Evolutionary conservation across 371 early-diverging fungal genomes (phyloP).

Genomic region (Rhizoclosmatium hyalinum): DNA sequence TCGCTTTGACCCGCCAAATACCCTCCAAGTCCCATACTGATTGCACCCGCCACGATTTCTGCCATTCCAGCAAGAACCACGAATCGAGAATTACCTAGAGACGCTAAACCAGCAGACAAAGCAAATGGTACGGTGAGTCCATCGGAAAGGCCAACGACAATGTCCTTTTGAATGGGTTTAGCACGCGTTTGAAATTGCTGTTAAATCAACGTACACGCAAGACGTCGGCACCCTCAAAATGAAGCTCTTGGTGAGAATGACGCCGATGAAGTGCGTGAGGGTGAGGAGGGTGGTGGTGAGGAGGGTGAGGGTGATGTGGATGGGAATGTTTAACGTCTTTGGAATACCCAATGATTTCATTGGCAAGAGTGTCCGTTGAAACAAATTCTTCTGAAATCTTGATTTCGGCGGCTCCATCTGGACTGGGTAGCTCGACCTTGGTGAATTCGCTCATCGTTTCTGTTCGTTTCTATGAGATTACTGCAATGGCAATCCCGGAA

Average conservation of each 20-base stretch:
- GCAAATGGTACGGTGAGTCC: conserved; percentile 82
- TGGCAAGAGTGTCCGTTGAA: too few relatives aligned
- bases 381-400: too few relatives aligned
- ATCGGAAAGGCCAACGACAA: conserved; percentile 62
- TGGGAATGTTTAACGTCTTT: too few relatives aligned
- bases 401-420: too few relatives aligned
- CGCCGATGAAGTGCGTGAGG: neutral
- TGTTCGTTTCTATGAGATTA: too few relatives aligned
- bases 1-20: conserved; percentile 75
- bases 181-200: conserved; percentile 58
- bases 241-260: conserved; percentile 61
- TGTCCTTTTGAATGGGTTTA: neutral
- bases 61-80: conserved; percentile 63
- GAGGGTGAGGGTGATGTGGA: neutral
- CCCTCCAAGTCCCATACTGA: conserved; percentile 68
- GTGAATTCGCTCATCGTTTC: too few relatives aligned
- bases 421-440: too few relatives aligned
- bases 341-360: too few relatives aligned
- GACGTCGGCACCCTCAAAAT: conserved; percentile 71
- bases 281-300: neutral
- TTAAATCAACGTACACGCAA: conserved; percentile 45
- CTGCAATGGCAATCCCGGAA: too few relatives aligned
- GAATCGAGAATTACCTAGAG: conserved; percentile 62
- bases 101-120: conserved; percentile 76
- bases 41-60: conserved; percentile 75